Conservation (phyloP, 1,139 yeast genomes). For the Yamadazyma diospyri region DNA sequence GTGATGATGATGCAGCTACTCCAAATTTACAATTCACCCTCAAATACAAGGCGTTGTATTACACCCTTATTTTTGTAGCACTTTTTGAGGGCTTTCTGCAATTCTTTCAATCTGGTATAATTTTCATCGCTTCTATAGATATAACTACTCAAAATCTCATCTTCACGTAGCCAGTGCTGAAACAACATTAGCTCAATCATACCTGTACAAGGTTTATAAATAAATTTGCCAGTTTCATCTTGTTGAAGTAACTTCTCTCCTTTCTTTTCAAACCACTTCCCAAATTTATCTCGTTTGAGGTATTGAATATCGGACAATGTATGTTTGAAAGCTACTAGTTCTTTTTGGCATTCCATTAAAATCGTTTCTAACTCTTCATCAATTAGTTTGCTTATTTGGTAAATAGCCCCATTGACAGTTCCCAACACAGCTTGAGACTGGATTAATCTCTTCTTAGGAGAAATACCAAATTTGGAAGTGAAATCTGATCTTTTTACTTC, state of each 20-base stretch:
- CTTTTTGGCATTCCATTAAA: conserved; percentile 15
- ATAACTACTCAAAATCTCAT: conserved; percentile 7
- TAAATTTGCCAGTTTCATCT: conserved; percentile 13
- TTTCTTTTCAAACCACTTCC: conserved; percentile 9
- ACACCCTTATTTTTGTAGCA: conserved; percentile 15
- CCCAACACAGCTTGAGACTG: conserved; percentile 25
- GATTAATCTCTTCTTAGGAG: conserved; percentile 3
- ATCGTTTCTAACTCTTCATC: conserved; percentile 19
- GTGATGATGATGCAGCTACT: neutral
- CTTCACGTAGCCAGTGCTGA: conserved; percentile 17
- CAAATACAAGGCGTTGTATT: conserved; percentile 13
- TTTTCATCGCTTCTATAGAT: conserved; percentile 5
- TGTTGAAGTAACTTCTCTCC: conserved; percentile 14
- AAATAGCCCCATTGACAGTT: conserved; percentile 36
- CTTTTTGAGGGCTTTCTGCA: conserved; percentile 10
- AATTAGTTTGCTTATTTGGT: conserved; percentile 19
- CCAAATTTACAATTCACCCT: too few relatives aligned
- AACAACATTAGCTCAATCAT: conserved; percentile 18
- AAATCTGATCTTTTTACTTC: conserved; percentile 8
- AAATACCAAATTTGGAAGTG: conserved; percentile 9
- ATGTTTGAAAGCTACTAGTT: conserved; percentile 13
- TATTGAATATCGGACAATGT: conserved; percentile 13
- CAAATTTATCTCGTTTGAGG: conserved; percentile 12
- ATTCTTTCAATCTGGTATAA: conserved; percentile 7
- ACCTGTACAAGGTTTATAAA: conserved; percentile 13